Percentiles rank a stretch among this genome's conserved stretches.
Conservation (phyloP, 768 basidiomycete genomes). For the Mycena amicta region DNA sequence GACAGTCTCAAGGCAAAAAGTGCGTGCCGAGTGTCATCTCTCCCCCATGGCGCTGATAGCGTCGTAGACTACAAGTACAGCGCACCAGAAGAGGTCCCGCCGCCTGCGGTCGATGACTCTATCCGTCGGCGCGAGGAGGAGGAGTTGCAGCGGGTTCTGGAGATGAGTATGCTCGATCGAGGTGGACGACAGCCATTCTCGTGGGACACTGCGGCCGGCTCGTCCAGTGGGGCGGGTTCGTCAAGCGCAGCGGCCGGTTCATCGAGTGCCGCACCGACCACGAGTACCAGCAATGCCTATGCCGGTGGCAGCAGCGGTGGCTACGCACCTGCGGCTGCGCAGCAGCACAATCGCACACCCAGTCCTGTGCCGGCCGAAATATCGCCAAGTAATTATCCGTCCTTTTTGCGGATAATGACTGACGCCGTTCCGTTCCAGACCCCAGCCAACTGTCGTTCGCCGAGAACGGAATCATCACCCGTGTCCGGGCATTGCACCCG, state of each 20-base stretch:
- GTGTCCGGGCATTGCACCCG: slow-evolving; percentile 86
- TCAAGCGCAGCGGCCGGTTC: neutral
- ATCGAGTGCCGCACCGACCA: neutral
- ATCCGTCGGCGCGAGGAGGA: slow-evolving; percentile 87
- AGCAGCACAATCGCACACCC: slow-evolving; percentile 19
- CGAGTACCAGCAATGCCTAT: slow-evolving; percentile 24
- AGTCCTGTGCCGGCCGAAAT: slow-evolving; percentile 17
- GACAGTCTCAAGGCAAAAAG: slow-evolving; percentile 82
- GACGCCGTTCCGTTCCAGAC: no score
- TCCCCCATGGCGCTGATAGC: neutral
- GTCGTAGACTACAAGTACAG: slow-evolving; percentile 73
- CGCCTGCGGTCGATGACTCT: slow-evolving; percentile 76
- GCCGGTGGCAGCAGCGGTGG: neutral
- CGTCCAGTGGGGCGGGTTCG: neutral
- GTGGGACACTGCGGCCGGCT: slow-evolving; percentile 7
- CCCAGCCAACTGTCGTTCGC: slow-evolving; percentile 18
- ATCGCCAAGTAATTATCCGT: slow-evolving; percentile 1
- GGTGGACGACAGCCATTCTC: slow-evolving; percentile 68
- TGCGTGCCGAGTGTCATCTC: slow-evolving; percentile 37
- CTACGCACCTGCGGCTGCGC: slow-evolving; percentile 24
- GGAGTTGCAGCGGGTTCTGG: slow-evolving; percentile 89
- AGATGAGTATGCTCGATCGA: slow-evolving; percentile 88
- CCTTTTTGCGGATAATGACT: no score
- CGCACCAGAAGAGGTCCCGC: slow-evolving; percentile 58
- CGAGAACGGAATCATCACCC: slow-evolving; percentile 59